Evolutionary conservation across 805 yeast species (phyloP), one percentile per base, ranked within the genome.

Genomic region (Sporopachydermia lactativora): DNA sequence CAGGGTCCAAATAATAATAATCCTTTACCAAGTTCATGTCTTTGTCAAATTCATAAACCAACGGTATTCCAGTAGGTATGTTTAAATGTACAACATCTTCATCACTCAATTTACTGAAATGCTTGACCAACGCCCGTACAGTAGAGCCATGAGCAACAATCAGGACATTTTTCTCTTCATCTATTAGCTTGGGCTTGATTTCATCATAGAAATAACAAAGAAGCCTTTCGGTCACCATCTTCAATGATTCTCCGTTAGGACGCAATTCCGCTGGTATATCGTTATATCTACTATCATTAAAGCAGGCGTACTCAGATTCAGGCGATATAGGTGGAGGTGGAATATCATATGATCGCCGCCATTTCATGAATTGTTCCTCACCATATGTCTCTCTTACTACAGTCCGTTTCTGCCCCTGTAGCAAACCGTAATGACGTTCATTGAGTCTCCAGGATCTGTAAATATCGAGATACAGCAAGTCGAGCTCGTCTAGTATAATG

Each of bases 81-180:
- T 82, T 81, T 47, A 82, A 69, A 39, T 74, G 71, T 42, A 81
- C 79, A 49, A 82, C 81, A 38, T 73, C 81, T 3, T 68, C 73
- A 52, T 79, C 85, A 39, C 75, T 66, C 35, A 82, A 71, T 14
- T 64, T 63, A 60, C 77, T 81, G 48, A 82, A 56, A 49, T 77
- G 68, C 59, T 81, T 82, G 49, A 81, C 68, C 43, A 82, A 62
- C 5, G 86, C 82, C 55, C 94, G 68, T 45, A 81, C 81, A 3
- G 88, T 74, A 55, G 83, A 77, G 36, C 94, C 94, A 66, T 82
- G 94, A 11, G 83, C 84, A 40, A 82, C 81, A 45, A 81, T 59
- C 42, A 82, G 55, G 14, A 81, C 79, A 24, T 75, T 71, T 52
- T 75, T 72, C 35, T 67, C 71, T 4, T 59, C 54, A 49, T 60